Evolutionary conservation across 345 rosid genomes (phyloP), one percentile per base, ranked within the genome.

Genomic region (Sisymbrium altissimum): DNA sequence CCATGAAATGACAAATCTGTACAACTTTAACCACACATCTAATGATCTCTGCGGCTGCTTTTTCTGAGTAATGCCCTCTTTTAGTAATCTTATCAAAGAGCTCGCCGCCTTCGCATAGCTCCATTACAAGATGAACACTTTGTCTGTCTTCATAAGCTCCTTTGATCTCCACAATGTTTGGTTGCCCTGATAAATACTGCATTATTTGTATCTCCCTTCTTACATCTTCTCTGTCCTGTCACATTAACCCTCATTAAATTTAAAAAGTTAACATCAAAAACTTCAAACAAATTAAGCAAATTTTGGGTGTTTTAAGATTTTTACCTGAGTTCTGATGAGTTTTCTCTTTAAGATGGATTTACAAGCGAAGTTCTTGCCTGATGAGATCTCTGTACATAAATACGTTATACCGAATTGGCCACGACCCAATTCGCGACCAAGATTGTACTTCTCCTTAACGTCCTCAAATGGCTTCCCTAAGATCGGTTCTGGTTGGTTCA

Each of bases 51-150:
- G 94, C 92, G 6, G 96, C 96, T 66, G 90, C 97, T 58, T 83
- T 83, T 85, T 92, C 97, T 0, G 90, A 78, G 56, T 89, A 92
- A 70, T 89, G 89, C 36, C 96, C 96, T 43, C 82, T 73, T 33
- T 86, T 89, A 36, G 83, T 86, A 25, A 89, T 92, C 73, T 87
- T 75, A 75, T 92, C 97, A 65, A 92, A 92, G n/a, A 92, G 89
- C 82, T 92, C 97, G 9, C 97, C 93, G 3, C 97, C 97, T 66
- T 91, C 89, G 15, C 97, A 91, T 65, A 91, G 86, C 80, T 89
- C 97, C 97, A 91, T 91, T 44, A 89, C 92, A 17, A 92, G 82
- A 81, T 92, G 97, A 58, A 89, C 90, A 50, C 89, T 84, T 70
- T 85, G 86, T 76, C 84, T 82, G 50, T 92, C 97, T 80, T 89